Evolutionary conservation across 306 rosid species (phyloP), one percentile per base, ranked within the genome.

Genomic region (Lathyrus oleraceus): DNA sequence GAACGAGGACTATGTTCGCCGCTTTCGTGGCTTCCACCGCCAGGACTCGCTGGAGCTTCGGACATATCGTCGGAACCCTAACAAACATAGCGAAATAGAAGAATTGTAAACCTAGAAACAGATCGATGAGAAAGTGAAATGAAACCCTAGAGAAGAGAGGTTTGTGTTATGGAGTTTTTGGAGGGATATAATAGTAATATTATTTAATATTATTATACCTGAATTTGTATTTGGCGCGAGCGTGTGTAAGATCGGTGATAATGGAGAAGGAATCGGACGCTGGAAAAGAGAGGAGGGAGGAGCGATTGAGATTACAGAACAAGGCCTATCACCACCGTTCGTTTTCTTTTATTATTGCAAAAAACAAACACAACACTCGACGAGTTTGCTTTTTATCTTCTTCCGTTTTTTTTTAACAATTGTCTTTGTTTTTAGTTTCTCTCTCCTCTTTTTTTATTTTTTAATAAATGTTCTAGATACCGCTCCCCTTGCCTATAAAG

Each of bases 1-100:
- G 92, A 89, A 43, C 95, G 91, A 8, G 99, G 99, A 67, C 99
- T 95, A 38, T 85, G 96, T 8, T 95, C 97, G 5, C 99, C 96
- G 81, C 95, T 89, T 74, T 88, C 91, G 79, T 85, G 87, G 77
- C 97, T 89, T 0, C 91, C 91, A 13, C 92, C 97, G 75, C 95
- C 88, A 0, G 97, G 99, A 48, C 99, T 95, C 61, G 79, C 69
- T 76, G 96, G 95, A 83, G 42, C 95, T 11, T 89, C 97, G 14
- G 96, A 89, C 96, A 87, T 87, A 8, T 45, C 65, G 78, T 61
- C 69, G 76, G 78, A 79, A 86, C 74, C 96, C 92, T 85, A 83
- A 56, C 23, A 32, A 65, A 49, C 83, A 79, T 79, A 16, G 25
- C 57, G 65, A 82, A 73, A 73, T 42, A 59, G 5, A n/a, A 78